Percentiles rank a stretch among this genome's conserved stretches.
Evolutionary conservation across 768 basidiomycete species (phyloP).

Genomic region (Amanita molliuscula): DNA sequence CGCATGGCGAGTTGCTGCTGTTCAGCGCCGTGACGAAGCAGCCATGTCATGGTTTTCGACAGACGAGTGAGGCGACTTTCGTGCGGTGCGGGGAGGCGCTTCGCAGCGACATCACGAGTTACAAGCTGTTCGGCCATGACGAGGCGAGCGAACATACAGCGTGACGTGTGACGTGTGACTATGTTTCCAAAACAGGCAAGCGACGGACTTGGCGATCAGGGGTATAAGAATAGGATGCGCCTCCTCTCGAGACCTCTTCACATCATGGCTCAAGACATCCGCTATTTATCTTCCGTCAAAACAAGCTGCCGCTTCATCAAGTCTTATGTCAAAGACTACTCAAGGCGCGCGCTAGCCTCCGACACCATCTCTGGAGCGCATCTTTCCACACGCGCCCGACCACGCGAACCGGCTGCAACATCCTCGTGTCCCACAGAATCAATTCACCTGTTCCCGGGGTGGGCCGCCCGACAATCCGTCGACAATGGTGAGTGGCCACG

Average conservation of each 20-base stretch:
- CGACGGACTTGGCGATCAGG: not conserved
- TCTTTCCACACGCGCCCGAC: not conserved
- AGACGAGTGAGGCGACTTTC: constrained; percentile 35
- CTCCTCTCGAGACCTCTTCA: not conserved
- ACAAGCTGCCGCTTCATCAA: not conserved
- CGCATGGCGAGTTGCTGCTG: constrained; percentile 69
- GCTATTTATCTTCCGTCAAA: not conserved
- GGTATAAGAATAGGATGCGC: not conserved
- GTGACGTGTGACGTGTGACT: not conserved
- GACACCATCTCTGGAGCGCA: not conserved
- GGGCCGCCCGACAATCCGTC: constrained; percentile 53
- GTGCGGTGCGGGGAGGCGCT: not conserved
- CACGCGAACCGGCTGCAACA: not conserved
- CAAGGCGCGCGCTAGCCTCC: not conserved
- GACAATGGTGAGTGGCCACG: constrained; percentile 6
- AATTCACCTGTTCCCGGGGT: constrained; percentile 67
- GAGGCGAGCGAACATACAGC: not conserved
- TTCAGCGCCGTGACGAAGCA: constrained; percentile 85
- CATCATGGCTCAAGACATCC: constrained; percentile 3
- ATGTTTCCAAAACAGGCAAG: not conserved
- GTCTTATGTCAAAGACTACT: not conserved
- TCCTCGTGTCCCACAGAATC: constrained; percentile 22
- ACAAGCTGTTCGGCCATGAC: not conserved
- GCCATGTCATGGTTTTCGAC: constrained; percentile 83
- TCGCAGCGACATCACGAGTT: not conserved